Percentiles rank a stretch among this genome's conserved stretches.
Evolutionary conservation across 768 basidiomycete genomes (phyloP).

Genomic region (Tylopilus subfusipes): DNA sequence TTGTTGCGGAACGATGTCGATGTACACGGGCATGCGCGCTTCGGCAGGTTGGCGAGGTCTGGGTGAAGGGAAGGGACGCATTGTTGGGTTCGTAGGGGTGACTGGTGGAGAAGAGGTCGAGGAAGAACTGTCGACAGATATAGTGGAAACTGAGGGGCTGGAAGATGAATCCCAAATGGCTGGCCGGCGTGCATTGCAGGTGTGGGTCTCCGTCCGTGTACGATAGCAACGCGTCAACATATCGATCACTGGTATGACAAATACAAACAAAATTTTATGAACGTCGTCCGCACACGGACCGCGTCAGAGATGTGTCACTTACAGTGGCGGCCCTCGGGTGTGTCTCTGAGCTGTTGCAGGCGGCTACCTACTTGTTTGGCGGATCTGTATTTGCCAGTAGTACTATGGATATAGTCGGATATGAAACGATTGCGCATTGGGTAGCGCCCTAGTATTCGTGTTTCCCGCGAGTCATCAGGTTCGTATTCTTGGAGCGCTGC

Average conservation of each 20-base stretch:
- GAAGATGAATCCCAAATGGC: slow-evolving; percentile 11
- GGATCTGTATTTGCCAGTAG: slow-evolving; percentile 66
- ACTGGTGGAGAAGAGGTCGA: slow-evolving; percentile 19
- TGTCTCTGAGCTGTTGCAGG: slow-evolving; percentile 73
- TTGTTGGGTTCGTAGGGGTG: slow-evolving; percentile 13
- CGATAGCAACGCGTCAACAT: slow-evolving; percentile 33
- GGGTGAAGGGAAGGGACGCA: slow-evolving; percentile 23
- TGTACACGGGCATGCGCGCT: slow-evolving; percentile 31
- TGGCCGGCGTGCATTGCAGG: slow-evolving; percentile 19
- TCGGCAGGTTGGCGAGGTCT: slow-evolving; percentile 21
- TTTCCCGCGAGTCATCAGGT: slow-evolving; percentile 70
- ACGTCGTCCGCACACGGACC: slow-evolving; percentile 26
- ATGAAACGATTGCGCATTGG: slow-evolving; percentile 80
- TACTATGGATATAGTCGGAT: slow-evolving; percentile 68
- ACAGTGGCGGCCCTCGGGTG: slow-evolving; percentile 69
- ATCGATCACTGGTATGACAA: slow-evolving; percentile 35
- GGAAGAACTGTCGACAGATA: slow-evolving; percentile 28
- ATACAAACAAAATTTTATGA: slow-evolving; percentile 31
- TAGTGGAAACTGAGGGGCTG: slow-evolving; percentile 18
- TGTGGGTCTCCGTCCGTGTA: slow-evolving; percentile 23
- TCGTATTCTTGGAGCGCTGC: slow-evolving; percentile 69
- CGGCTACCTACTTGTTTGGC: slow-evolving; percentile 81
- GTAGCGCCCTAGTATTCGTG: slow-evolving; percentile 68
- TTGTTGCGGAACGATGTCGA: slow-evolving; percentile 31
- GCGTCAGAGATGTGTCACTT: slow-evolving; percentile 32